Percentiles rank a stretch among this genome's conserved stretches.
These are phyloP conservation scores for Helicocarpus griseus DNA, from an alignment of 2,329 filamentous ascomycete species.

Conservation along the genomic window DNA sequence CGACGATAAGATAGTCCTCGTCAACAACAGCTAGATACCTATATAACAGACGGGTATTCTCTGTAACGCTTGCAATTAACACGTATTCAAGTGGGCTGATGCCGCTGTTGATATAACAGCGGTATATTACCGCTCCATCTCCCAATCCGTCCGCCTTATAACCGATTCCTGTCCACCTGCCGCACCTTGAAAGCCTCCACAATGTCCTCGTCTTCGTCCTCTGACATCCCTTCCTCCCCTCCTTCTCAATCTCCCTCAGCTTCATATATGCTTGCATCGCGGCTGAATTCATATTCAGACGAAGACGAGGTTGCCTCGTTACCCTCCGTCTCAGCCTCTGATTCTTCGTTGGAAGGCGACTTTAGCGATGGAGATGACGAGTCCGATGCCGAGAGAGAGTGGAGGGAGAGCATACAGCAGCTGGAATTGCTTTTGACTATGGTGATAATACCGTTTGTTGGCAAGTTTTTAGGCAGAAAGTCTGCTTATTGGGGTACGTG, in stretches of 20 bases:
- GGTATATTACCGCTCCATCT: not conserved
- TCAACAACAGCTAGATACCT: not conserved
- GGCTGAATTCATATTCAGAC: conserved; percentile 21
- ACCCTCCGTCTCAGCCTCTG: conserved; percentile 30
- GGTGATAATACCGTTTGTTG: conserved; percentile 86
- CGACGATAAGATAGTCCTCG: not conserved
- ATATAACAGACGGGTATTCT: not conserved
- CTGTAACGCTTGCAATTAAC: not conserved
- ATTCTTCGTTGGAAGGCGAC: conserved; percentile 39
- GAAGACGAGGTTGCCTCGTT: conserved; percentile 31
- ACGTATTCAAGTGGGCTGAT: not conserved
- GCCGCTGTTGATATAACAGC: not conserved
- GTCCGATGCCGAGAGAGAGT: conserved; percentile 86
- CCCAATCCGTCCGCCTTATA: not conserved
- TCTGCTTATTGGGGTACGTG: conserved; percentile 86
- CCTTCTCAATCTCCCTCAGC: conserved; percentile 23
- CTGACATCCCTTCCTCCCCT: conserved; percentile 9
- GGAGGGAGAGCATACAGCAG: conserved; percentile 90
- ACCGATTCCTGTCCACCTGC: conserved; percentile 6
- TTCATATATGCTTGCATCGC: conserved; percentile 32
- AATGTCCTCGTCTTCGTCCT: conserved; percentile 23
- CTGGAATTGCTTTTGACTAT: conserved; percentile 86
- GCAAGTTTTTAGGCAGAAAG: conserved; percentile 89
- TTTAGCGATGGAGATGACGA: conserved; percentile 49
- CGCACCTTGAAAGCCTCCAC: conserved; percentile 11